Evolutionary conservation across 2,329 filamentous ascomycete species (phyloP), one percentile per base, ranked within the genome.

Genomic region (Chaetoscypha palmicola): DNA sequence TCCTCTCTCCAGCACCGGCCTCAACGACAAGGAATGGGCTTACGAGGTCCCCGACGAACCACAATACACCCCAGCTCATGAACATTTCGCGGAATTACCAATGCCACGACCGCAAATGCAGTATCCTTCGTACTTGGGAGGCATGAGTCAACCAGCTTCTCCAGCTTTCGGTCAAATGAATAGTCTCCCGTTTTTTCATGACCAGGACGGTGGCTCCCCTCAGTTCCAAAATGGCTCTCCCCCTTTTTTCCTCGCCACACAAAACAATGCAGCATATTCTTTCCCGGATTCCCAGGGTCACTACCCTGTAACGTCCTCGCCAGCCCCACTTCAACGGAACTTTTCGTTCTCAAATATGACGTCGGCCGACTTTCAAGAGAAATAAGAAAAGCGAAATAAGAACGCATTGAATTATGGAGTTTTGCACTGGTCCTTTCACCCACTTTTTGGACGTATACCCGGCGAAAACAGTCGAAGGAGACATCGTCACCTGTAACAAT

Each of bases 291-390:
- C 33, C 3, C 41, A 49, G 16, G 19, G 30, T 3, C 43, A 43
- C n/a, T 52, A 51, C 21, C 34, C 32, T 2, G 38, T 54, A 37
- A 30, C 50, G 9, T 49, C 49, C 7, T 52, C 53, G 9, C 51
- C 57, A 5, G 49, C 49, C 34, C 50, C 47, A 3, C 58, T 58
- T 37, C 58, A 60, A 35, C 59, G 60, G 45, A 58, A 53, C 11
- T 62, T 61, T 31, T 58, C 60, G 43, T 62, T 62, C 37, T 60
- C 57, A 12, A 58, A 62, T 33, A 56, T 52, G 12, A 62, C 59
- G 5, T 44, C 57, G 12, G 59, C 59, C n/a, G 58, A 62, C 44
- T 62, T 58, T 43, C 53, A 53, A 12, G 55, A 60, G 36, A 60
- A 60, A 46, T 58, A 41, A 55, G 30, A 23, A 34, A 19, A n/a